phyloP scores from a whole-genome alignment of 2,329 filamentous ascomycete genomes.

The Claviceps sp. region DNA sequence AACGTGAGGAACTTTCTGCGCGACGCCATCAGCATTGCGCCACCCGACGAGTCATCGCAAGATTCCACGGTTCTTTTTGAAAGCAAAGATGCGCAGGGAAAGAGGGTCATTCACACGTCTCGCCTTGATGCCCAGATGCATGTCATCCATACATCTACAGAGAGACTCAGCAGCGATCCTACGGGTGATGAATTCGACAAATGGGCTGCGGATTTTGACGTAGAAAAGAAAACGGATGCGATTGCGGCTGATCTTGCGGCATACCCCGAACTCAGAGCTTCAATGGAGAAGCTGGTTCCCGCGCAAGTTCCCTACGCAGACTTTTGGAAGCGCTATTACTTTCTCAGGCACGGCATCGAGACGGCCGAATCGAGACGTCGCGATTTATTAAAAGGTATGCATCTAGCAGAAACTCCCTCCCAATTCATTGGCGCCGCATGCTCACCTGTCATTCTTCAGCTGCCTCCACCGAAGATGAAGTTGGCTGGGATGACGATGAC shows the following conservation, averaged over 20 bases:
- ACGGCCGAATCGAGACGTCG: slow-evolving; percentile 79
- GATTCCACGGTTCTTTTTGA: slow-evolving; percentile 70
- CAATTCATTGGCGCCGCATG: slow-evolving; percentile 1
- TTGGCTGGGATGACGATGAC: slow-evolving; percentile 55
- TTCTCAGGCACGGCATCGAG: slow-evolving; percentile 82
- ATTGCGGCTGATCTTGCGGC: slow-evolving; percentile 73
- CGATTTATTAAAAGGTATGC: slow-evolving; percentile 78
- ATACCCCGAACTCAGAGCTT: slow-evolving; percentile 69
- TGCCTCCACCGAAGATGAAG: slow-evolving; percentile 58
- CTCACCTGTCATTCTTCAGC: slow-evolving; percentile 26
- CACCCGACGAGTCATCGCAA: slow-evolving; percentile 44
- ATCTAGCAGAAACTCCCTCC: neutral
- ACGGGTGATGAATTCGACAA: slow-evolving; percentile 57
- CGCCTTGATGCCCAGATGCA: slow-evolving; percentile 92
- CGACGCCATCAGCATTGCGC: slow-evolving; percentile 79
- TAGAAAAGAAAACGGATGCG: slow-evolving; percentile 70
- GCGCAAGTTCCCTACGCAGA: slow-evolving; percentile 75
- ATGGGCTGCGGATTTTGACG: slow-evolving; percentile 64
- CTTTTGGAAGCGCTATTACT: slow-evolving; percentile 96
- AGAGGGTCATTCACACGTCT: slow-evolving; percentile 87
- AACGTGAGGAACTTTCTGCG: slow-evolving; percentile 82
- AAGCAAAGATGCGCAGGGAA: slow-evolving; percentile 79
- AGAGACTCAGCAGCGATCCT: slow-evolving; percentile 75
- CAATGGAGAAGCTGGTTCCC: slow-evolving; percentile 95
- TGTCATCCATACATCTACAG: slow-evolving; percentile 75